Evolutionary conservation across 2,329 filamentous ascomycete genomes (phyloP), one percentile per base, ranked within the genome.

Genomic region (Neospermospora avenae): DNA sequence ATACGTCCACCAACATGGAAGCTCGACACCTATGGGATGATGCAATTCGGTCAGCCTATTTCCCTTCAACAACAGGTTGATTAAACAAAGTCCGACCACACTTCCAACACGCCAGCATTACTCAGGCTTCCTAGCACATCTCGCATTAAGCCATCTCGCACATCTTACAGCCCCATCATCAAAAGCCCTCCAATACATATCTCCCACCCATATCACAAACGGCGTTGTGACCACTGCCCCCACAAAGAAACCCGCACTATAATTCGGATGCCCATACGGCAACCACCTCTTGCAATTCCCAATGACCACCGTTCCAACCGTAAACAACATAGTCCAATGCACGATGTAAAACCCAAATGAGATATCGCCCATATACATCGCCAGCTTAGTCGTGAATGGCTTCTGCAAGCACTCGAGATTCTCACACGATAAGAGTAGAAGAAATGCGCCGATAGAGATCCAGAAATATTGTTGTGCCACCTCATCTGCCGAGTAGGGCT

Each of bases 321-420:
- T 58, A 6, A 46, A 55, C 13, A 55, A 20, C 31, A 61, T 39
- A 11, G 41, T 56, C 39, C 49, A 57, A 65, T 84, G 82, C 11
- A 82, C 76, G n/a, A 84, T 75, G 65, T 84, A 84, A 6, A 84
- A 74, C 3, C 81, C 78, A 62, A 80, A 84, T 58, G 79, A 82
- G 63, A 84, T 78, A 37, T 77, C 75, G 7, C 79, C 82, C 28
- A 81, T 77, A 67, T 84, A 84, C 63, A 81, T 80, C 20, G 78
- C 77, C 6, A 81, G 63, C 1, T 73, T 69, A 4, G 73, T 74
- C 58, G 78, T 77, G 65, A 82, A 79, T 41, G 77, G 77, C 11
- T 66, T 67, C 55, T 75, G 58, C 24, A 58, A 18, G 11, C 25
- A 13, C 22, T 58, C 56, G 35, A 58, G 39, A 35, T 58, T 34